phyloP scores from a whole-genome alignment of 805 yeast genomes.

The Metschnikowia reukaufii region DNA sequence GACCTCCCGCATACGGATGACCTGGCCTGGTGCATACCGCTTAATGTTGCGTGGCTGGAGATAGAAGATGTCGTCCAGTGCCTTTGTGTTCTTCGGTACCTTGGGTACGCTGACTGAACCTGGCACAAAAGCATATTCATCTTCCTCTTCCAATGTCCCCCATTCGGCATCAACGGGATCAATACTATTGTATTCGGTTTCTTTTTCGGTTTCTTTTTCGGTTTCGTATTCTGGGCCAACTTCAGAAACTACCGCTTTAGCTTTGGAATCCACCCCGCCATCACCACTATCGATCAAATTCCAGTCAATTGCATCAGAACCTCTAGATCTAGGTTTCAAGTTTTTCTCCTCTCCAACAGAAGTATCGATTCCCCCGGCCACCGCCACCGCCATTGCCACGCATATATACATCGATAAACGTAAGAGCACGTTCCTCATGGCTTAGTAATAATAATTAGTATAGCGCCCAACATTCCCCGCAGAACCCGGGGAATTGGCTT shows the following conservation, averaged over 20 bases:
- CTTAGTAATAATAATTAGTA: too few relatives aligned
- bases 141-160: conserved; percentile 2
- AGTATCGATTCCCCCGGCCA: too few relatives aligned
- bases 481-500: too few relatives aligned
- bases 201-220: neutral
- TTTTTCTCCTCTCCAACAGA: too few relatives aligned
- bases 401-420: too few relatives aligned
- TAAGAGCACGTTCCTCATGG: too few relatives aligned
- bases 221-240: neutral
- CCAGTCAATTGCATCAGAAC: neutral
- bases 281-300: neutral
- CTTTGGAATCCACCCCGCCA: neutral
- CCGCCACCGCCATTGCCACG: too few relatives aligned
- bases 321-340: too few relatives aligned
- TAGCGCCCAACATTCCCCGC: too few relatives aligned
- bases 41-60: conserved; percentile 7
- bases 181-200: too few relatives aligned
- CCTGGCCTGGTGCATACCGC: conserved; percentile 7
- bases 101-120: neutral
- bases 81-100: conserved; percentile 6
- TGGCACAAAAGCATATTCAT: conserved; percentile 1
- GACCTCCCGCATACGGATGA: conserved; percentile 10
- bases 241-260: neutral
- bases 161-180: neutral
- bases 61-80: conserved; percentile 15